phyloP scores from a whole-genome alignment of 192 early-diverging fungal genomes.

The Entomortierella lignicola region DNA sequence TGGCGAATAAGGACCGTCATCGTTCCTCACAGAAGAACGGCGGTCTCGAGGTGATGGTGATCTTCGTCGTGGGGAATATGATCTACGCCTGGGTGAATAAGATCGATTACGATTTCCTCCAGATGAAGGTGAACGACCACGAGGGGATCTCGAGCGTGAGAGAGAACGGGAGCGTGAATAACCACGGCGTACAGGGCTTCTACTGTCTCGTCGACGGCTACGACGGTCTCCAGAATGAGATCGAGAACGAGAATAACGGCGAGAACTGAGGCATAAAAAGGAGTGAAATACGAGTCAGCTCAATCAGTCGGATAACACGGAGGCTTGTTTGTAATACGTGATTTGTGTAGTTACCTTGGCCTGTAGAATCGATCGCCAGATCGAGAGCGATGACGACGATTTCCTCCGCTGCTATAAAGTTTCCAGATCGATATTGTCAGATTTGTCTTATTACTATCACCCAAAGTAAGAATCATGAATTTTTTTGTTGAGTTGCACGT shows the following conservation, averaged over 20 bases:
- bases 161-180: not conserved
- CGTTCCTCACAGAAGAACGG: not conserved
- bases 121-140: constrained; percentile 3
- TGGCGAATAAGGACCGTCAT: not conserved
- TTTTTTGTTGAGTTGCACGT: too few species aligned
- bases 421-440: not conserved
- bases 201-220: constrained; percentile 21
- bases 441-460: too few species aligned
- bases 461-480: too few species aligned
- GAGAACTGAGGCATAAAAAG: not conserved
- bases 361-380: not conserved
- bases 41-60: constrained; percentile 29
- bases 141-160: constrained; percentile 14
- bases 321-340: too few species aligned
- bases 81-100: not conserved
- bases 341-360: not conserved
- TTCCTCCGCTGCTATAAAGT: not conserved
- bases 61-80: not conserved
- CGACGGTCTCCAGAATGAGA: constrained; percentile 32
- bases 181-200: constrained; percentile 27
- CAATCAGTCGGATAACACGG: not conserved
- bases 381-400: constrained; percentile 4
- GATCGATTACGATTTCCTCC: not conserved
- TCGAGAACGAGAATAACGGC: constrained; percentile 22
- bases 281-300: not conserved